Evolutionary conservation across 2,329 filamentous ascomycete genomes (phyloP).

Genomic region (Aureobasidium musti): DNA sequence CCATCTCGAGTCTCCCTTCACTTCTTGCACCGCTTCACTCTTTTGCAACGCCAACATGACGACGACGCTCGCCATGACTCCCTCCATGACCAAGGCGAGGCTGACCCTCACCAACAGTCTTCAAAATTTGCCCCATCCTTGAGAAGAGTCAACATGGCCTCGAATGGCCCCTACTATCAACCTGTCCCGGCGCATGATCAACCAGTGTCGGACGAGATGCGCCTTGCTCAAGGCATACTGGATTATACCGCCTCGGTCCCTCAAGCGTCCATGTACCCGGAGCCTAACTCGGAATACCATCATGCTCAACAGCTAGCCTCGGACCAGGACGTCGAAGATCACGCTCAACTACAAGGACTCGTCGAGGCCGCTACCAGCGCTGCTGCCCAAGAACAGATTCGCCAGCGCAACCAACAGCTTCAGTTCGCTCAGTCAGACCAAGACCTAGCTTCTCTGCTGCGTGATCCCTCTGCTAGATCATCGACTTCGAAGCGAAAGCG

Average conservation of each 20-base stretch:
- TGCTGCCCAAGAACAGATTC: constrained; percentile 32
- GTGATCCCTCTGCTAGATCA: constrained; percentile 5
- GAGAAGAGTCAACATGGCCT: constrained; percentile 19
- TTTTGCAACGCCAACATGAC: neutral
- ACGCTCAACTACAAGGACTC: constrained; percentile 31
- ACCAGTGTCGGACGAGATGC: constrained; percentile 22
- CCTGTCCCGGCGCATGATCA: constrained; percentile 27
- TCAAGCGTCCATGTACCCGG: constrained; percentile 30
- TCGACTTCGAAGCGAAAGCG: constrained; percentile 5
- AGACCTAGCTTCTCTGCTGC: constrained; percentile 22
- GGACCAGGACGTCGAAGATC: constrained; percentile 23
- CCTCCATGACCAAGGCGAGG: neutral
- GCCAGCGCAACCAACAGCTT: constrained; percentile 15
- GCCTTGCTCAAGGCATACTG: constrained; percentile 21
- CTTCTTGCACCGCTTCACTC: neutral
- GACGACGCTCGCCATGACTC: neutral
- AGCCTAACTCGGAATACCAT: constrained; percentile 28
- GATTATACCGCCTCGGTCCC: constrained; percentile 3
- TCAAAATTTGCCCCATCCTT: neutral
- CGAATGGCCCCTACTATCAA: constrained; percentile 31
- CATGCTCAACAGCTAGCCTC: constrained; percentile 26
- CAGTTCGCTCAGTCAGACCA: constrained; percentile 20
- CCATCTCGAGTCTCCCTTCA: neutral
- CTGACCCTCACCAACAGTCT: constrained; percentile 6
- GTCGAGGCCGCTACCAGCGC: constrained; percentile 31